Evolutionary conservation across 2,329 filamentous ascomycete species (phyloP), one percentile per base, ranked within the genome.

Genomic region (Drechslera avenae): DNA sequence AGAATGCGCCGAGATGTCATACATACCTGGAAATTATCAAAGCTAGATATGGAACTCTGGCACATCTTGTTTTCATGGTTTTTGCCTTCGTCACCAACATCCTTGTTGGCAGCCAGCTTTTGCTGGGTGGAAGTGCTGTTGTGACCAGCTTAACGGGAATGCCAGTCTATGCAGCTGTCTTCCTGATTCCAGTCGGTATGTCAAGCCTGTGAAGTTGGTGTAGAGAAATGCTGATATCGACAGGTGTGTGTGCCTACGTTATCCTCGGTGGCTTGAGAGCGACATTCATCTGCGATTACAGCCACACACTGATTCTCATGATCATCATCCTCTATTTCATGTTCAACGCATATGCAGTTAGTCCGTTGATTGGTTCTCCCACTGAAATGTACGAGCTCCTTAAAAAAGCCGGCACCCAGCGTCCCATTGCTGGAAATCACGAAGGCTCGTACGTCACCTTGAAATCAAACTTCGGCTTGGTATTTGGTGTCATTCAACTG

Each of bases 271-370:
- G 68, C 13, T 60, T 79, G 28, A 63, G 76, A 49, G 74, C 74
- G 1, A 79, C 76, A 1, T 79, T 77, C 56, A 64, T 76, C n/a
- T 68, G 63, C 48, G 68, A 71, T 41, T 71, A 71, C 48, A 72
- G 71, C 19, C 74, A 78, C 56, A 76, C 74, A 1, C 48, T 74
- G 44, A 72, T 77, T 31, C 56, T 77, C 13, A 75, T 78, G 67
- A 73, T 77, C 48, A 73, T 75, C 46, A 76, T 78, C 16, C 66
- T 77, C n/a, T 72, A 74, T 53, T 78, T 78, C 59, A 73, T 74
- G 62, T 77, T 77, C 66, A 62, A 73, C 23, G 68, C 73, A 9
- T 78, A 77, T 43, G 71, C 73, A 3, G 72, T 71, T 9, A 75
- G 64, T 50, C 63, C 68, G 2, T 53, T 73, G 19, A 74, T 76